phyloP scores from a whole-genome alignment of 306 rosid genomes.

The Comarum palustre region DNA sequence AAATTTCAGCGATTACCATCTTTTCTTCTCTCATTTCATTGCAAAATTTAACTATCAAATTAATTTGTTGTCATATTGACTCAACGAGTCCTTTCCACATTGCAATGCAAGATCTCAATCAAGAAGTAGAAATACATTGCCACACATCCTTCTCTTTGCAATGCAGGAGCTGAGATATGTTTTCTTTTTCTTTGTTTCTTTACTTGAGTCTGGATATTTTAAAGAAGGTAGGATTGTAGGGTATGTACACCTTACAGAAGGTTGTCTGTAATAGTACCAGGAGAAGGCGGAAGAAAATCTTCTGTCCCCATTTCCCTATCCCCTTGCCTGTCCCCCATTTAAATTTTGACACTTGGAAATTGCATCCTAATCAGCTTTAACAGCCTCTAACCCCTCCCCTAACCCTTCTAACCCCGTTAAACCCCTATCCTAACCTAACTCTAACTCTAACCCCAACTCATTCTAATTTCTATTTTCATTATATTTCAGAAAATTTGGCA shows the following conservation, averaged over 20 bases:
- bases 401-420: too few species aligned
- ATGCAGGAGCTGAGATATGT: neutral
- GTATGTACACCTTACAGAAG: neutral
- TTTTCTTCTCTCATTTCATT: neutral
- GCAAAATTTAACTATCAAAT: neutral
- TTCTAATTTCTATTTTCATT: too few species aligned
- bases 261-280: neutral
- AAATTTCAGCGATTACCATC: neutral
- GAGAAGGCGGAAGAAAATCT: neutral
- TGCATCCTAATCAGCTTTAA: too few species aligned
- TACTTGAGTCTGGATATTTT: neutral
- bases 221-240: neutral
- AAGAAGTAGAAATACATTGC: neutral
- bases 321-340: too few species aligned
- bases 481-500: too few species aligned
- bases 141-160: slow-evolving; percentile 2
- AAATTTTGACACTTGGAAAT: too few species aligned
- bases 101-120: neutral
- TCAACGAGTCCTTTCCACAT: neutral
- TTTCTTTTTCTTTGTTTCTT: neutral
- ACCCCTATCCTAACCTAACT: too few species aligned
- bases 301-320: too few species aligned
- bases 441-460: too few species aligned
- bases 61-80: neutral
- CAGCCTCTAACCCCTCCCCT: too few species aligned